phyloP scores from a whole-genome alignment of 1,284 basidiomycete genomes.

The Fomitopsis schrenkii region DNA sequence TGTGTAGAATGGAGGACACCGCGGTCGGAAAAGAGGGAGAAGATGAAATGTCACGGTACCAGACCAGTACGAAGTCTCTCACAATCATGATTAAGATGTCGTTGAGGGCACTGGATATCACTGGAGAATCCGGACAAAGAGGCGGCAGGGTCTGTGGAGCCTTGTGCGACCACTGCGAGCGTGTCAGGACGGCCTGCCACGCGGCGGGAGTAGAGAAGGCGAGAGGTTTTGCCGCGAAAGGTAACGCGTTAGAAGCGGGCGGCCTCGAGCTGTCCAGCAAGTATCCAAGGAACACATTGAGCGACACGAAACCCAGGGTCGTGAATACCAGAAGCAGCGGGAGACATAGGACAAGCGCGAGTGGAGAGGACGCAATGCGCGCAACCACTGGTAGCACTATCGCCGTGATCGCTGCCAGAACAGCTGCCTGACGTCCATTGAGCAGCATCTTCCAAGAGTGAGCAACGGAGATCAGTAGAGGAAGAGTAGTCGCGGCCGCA shows the following conservation, averaged over 20 bases:
- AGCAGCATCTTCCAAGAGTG: slow-evolving; percentile 7
- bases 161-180: slow-evolving; percentile 79
- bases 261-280: slow-evolving; percentile 45
- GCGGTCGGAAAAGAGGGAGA: slow-evolving; percentile 86
- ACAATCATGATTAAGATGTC: slow-evolving; percentile 77
- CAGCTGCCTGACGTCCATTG: slow-evolving; percentile 17
- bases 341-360: slow-evolving; percentile 59
- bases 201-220: slow-evolving; percentile 87
- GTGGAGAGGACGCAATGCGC: slow-evolving; percentile 58
- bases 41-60: slow-evolving; percentile 83
- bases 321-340: slow-evolving; percentile 52
- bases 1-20: slow-evolving; percentile 74
- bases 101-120: slow-evolving; percentile 67
- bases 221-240: slow-evolving; percentile 60
- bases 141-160: slow-evolving; percentile 59
- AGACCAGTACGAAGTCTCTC: slow-evolving; percentile 78
- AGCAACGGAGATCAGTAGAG: slow-evolving; percentile 5
- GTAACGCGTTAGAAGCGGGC: slow-evolving; percentile 32
- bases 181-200: slow-evolving; percentile 83
- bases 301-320: slow-evolving; percentile 44
- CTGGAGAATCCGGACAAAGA: slow-evolving; percentile 55
- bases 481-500: background rate
- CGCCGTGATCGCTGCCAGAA: slow-evolving; percentile 34
- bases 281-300: slow-evolving; percentile 53
- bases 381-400: slow-evolving; percentile 47